phyloP scores from a whole-genome alignment of 176 grass and related monocot genomes.

The Thalia dealbata region DNA sequence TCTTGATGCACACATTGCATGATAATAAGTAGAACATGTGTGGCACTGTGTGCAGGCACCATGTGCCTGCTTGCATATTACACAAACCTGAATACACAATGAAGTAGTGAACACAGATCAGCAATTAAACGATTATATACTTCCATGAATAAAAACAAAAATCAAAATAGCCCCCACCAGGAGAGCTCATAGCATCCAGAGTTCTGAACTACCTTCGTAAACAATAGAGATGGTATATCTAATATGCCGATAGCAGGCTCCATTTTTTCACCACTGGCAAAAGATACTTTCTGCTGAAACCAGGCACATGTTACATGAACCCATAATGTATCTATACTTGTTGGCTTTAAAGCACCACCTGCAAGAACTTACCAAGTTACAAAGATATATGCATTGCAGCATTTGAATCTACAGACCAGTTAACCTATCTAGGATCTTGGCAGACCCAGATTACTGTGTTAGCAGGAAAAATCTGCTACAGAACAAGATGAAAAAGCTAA shows the following conservation, averaged over 20 bases:
- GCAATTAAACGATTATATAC: not conserved
- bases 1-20: conserved; percentile 87
- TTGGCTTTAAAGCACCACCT: conserved; percentile 91
- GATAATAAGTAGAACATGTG: conserved; percentile 78
- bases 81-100: conserved; percentile 46
- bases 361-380: not conserved
- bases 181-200: not conserved
- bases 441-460: not conserved
- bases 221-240: conserved; percentile 59
- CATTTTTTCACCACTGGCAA: conserved; percentile 64
- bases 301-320: conserved; percentile 92
- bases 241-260: conserved; percentile 84
- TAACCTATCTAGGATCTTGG: not conserved
- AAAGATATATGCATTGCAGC: not conserved
- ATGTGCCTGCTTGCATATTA: conserved; percentile 85
- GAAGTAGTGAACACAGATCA: conserved; percentile 2
- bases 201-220: conserved; percentile 50
- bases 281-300: conserved; percentile 85
- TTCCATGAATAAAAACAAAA: not conserved
- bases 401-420: not conserved
- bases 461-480: not conserved
- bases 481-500: not conserved
- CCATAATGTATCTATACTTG: conserved; percentile 74
- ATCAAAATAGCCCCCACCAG: not conserved
- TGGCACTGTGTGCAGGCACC: conserved; percentile 86